Percentiles rank a stretch among this genome's conserved stretches.
These are phyloP conservation scores for Colletotrichum karsti DNA, from an alignment of 2,329 filamentous ascomycete genomes.

Conservation along the genomic window DNA sequence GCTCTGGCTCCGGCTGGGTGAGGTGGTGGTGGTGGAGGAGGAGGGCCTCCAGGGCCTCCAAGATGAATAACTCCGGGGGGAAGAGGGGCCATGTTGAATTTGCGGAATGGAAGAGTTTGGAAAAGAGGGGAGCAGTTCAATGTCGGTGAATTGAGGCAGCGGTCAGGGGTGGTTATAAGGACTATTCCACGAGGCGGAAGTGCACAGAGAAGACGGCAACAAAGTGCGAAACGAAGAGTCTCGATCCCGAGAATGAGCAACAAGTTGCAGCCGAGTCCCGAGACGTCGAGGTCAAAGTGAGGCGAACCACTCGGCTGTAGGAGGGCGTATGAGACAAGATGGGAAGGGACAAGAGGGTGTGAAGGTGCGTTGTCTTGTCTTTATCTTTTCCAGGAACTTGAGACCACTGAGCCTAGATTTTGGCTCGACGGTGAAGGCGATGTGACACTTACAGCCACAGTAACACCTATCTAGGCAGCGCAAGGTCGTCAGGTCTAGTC, in stretches of 20 bases:
- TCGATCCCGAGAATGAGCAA: background rate
- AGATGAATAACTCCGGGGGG: background rate
- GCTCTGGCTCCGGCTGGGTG: background rate
- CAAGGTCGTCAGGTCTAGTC: background rate
- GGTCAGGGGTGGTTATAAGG: background rate
- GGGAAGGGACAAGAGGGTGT: conserved; percentile 12
- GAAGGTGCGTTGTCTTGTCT: conserved; percentile 1
- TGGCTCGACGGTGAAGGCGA: background rate
- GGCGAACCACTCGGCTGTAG: conserved; percentile 11
- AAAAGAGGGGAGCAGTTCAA: background rate
- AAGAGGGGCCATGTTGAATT: conserved; percentile 15
- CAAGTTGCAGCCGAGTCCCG: background rate
- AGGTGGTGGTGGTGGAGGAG: background rate
- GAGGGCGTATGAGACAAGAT: conserved; percentile 18
- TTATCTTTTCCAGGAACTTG: background rate
- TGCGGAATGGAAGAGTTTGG: background rate
- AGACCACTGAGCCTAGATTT: background rate
- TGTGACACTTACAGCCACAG: conserved; percentile 6
- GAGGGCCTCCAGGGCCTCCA: background rate
- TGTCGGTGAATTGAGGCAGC: background rate
- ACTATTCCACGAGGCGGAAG: background rate
- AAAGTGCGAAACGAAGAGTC: background rate
- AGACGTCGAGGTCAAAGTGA: conserved; percentile 18
- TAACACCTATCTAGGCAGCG: background rate
- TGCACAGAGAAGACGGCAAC: background rate